Evolutionary conservation across 2,329 filamentous ascomycete species (phyloP).

Genomic region (Didymosphaeria variabile): DNA sequence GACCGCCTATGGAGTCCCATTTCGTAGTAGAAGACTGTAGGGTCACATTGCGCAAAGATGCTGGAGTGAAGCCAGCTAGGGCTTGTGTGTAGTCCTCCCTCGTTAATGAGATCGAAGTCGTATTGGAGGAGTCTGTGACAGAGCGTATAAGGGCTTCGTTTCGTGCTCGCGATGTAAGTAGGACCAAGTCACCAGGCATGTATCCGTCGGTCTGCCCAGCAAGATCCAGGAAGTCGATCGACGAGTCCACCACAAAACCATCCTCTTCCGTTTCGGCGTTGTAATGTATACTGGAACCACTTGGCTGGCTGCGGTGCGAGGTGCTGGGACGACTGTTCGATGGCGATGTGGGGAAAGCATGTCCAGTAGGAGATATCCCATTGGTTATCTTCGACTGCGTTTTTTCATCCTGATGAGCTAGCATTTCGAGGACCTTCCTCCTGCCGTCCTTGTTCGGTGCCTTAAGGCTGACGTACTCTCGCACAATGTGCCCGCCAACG

Average conservation of each 20-base stretch:
- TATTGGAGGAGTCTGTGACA: constrained; percentile 59
- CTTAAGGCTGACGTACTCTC: constrained; percentile 88
- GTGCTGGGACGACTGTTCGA: constrained; percentile 57
- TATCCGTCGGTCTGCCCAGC: constrained; percentile 96
- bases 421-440: constrained; percentile 81
- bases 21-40: constrained; percentile 92
- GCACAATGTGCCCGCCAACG: constrained; percentile 88
- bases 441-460: constrained; percentile 93
- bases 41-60: constrained; percentile 92
- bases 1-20: constrained; percentile 89
- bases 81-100: constrained; percentile 83
- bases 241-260: constrained; percentile 76
- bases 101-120: constrained; percentile 66
- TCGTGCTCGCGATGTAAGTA: constrained; percentile 85
- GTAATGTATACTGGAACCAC: constrained; percentile 41
- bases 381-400: constrained; percentile 29
- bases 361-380: constrained; percentile 31
- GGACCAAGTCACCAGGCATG: constrained; percentile 91
- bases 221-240: constrained; percentile 90
- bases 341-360: constrained; percentile 55
- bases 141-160: constrained; percentile 92
- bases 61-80: constrained; percentile 90
- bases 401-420: constrained; percentile 63
- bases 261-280: constrained; percentile 49
- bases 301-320: constrained; percentile 55